Conservation (phyloP, 345 rosid species). For the Sapria himalayana region DNA sequence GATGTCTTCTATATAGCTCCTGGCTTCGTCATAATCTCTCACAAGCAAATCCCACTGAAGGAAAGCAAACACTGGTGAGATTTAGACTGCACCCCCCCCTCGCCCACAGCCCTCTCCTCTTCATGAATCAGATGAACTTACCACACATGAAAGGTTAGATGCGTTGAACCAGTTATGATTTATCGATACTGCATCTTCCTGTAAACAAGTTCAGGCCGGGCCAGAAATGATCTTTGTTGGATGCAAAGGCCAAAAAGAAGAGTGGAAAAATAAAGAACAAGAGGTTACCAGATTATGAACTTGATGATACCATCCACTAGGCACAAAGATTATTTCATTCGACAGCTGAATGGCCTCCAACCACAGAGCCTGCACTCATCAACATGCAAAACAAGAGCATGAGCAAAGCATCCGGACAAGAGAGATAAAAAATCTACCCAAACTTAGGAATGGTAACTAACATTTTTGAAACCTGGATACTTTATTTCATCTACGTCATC, state of each 20-base stretch:
- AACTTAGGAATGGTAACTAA: constrained; percentile 10
- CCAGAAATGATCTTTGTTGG: too few relatives aligned
- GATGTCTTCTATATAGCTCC: constrained; percentile 70
- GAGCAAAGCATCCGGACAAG: constrained; percentile 1
- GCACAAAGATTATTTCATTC: constrained; percentile 65
- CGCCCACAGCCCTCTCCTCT: too few relatives aligned
- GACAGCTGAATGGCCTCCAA: constrained; percentile 55
- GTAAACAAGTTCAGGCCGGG: too few relatives aligned
- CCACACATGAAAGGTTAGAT: constrained; percentile 71
- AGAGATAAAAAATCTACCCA: background rate
- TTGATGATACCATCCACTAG: constrained; percentile 98
- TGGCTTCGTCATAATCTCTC: constrained; percentile 63
- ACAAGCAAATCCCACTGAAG: constrained; percentile 64
- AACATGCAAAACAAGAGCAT: constrained; percentile 7
- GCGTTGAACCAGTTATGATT: constrained; percentile 93
- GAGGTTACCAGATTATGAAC: constrained; percentile 64
- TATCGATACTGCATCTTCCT: constrained; percentile 90
- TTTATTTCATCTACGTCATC: constrained; percentile 32
- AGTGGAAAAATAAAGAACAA: constrained; percentile 5
- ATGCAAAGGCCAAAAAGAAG: background rate
- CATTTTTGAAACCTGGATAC: constrained; percentile 71
- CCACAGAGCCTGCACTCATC: constrained; percentile 51
- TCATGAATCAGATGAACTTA: constrained; percentile 17
- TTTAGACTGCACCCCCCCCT: too few relatives aligned
- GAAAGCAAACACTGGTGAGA: constrained; percentile 8